Conservation (phyloP, 768 basidiomycete genomes). For the Trichaptum fuscoviolaceum region DNA sequence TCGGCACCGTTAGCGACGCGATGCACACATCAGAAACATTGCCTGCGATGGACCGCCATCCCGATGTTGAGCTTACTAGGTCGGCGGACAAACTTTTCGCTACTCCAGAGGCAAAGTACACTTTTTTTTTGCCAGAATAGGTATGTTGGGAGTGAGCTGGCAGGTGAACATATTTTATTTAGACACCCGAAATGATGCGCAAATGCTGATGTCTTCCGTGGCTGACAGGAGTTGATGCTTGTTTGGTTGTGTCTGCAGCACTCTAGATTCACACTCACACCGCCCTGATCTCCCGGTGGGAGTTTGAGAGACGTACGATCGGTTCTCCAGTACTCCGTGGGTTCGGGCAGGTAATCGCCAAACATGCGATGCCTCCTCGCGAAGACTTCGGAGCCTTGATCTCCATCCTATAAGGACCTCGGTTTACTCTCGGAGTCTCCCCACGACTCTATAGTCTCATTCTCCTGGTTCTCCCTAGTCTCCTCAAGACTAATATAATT, state of each 20-base stretch:
- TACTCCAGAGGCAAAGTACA: not conserved
- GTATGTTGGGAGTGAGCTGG: not conserved
- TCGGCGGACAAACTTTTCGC: not conserved
- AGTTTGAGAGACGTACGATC: not conserved
- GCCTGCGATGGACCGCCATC: not conserved
- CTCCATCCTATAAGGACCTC: not conserved
- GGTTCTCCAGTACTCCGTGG: not conserved
- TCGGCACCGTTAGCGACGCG: slow-evolving; percentile 1
- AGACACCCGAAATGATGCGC: not conserved
- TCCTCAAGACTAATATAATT: not conserved
- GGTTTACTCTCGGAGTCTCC: slow-evolving; percentile 3
- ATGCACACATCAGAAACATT: not conserved
- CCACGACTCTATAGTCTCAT: slow-evolving; percentile 1
- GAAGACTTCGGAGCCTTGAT: slow-evolving; percentile 2
- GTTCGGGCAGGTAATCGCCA: not conserved
- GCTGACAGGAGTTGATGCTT: not conserved
- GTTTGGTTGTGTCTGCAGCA: not conserved
- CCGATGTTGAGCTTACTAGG: not conserved
- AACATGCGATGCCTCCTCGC: slow-evolving; percentile 4
- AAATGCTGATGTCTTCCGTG: not conserved
- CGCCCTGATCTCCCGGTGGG: not conserved
- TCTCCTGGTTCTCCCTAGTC: not conserved
- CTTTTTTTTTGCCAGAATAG: not conserved
- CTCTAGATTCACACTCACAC: not conserved
- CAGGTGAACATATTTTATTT: not conserved